A percentile compares a stretch with the other conserved stretches of the same genome.
phyloP scores from a whole-genome alignment of 2,329 filamentous ascomycete genomes.

The Aspergillus melleus region DNA sequence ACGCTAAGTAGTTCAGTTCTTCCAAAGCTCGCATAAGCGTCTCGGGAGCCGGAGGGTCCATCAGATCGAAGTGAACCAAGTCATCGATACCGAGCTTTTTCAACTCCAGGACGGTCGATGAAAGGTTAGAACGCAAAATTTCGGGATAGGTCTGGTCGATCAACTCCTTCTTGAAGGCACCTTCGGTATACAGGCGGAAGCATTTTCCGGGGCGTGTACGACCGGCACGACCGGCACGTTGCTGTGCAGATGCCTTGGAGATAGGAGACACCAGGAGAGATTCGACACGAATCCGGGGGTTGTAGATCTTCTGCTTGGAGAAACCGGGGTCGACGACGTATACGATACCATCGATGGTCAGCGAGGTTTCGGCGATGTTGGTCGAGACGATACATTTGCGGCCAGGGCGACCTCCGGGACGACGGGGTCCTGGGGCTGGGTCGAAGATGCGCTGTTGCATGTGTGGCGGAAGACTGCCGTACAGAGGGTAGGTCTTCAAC shows the following conservation, averaged over 20 bases:
- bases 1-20: slow-evolving; percentile 95
- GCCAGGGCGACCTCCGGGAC: slow-evolving; percentile 78
- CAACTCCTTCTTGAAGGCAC: slow-evolving; percentile 94
- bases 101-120: slow-evolving; percentile 91
- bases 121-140: slow-evolving; percentile 89
- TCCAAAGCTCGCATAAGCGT: slow-evolving; percentile 97
- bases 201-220: slow-evolving; percentile 98
- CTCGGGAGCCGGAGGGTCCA: slow-evolving; percentile 97
- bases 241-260: slow-evolving; percentile 94
- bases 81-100: slow-evolving; percentile 97
- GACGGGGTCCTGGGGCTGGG: slow-evolving; percentile 72
- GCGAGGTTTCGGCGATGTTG: slow-evolving; percentile 95
- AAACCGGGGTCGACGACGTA: slow-evolving; percentile 99
- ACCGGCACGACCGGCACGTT: slow-evolving; percentile 97
- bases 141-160: slow-evolving; percentile 98
- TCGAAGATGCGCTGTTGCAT: slow-evolving; percentile 97
- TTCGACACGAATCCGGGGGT: slow-evolving; percentile 92
- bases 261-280: slow-evolving; percentile 97
- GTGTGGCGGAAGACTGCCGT: slow-evolving; percentile 85
- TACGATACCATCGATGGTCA: slow-evolving; percentile 98
- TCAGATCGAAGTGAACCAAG: slow-evolving; percentile 95
- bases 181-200: slow-evolving; percentile 94
- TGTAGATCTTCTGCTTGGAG: slow-evolving; percentile 99
- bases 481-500: slow-evolving; percentile 86
- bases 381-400: slow-evolving; percentile 92